Evolutionary conservation across 2,329 filamentous ascomycete genomes (phyloP), one percentile per base, ranked within the genome.

Genomic region (Talaromyces atroroseus): DNA sequence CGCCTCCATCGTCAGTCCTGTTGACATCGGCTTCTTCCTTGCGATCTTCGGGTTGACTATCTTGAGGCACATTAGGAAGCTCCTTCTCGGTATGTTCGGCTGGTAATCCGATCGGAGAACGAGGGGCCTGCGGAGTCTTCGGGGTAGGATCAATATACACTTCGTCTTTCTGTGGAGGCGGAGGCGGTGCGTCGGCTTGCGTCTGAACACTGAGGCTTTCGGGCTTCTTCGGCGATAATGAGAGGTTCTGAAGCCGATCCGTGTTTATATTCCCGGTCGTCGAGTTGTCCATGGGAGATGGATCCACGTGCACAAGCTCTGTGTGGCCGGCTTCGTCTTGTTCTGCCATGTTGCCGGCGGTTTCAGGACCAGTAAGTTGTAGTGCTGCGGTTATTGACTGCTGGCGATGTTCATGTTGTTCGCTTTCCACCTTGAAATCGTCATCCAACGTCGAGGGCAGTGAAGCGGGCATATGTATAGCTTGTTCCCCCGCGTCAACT

Each of bases 71-170:
- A 38, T 67, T 70, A 58, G 68, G 68, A 46, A 72, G 71, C 57
- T 72, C 72, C 61, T 74, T 73, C 56, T 75, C 69, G 58, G 61
- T 68, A 66, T 58, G 68, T 57, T 65, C 68, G 59, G 66, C 72
- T 21, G 63, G 61, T n/a, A 68, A 65, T 46, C 70, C 67, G n/a
- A 74, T 66, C 21, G 76, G 68, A 49, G 73, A 72, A 49, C 71
- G 68, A 18, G 76, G 74, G 23, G 70, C 66, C 58, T 66, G 67
- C 59, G 73, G 76, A 53, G 71, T 78, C 63, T 72, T 75, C 1
- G 76, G 78, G 26, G 75, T 78, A 54, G 76, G 73, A 59, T 77
- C 76, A 20, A 79, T 69, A 65, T 82, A 84, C 36, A 72, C 69
- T 49, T 78, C 74, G 63, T 82, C 79, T 63, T 80, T 80, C 2